These are phyloP conservation scores for Corylus americana DNA, from an alignment of 306 rosid species.

Conservation along the genomic window DNA sequence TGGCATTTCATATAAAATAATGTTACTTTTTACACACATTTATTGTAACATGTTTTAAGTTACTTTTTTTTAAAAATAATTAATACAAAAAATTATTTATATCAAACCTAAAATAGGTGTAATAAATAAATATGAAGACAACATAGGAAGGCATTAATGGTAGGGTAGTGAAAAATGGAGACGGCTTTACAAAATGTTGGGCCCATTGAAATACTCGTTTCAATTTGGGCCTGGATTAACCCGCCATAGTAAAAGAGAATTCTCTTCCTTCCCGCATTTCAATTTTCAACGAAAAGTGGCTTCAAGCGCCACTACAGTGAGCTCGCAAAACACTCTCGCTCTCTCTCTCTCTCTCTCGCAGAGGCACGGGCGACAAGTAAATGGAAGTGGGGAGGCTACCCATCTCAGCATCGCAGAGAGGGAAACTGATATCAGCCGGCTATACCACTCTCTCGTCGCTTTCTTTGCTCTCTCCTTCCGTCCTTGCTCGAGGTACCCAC, in stretches of 20 bases:
- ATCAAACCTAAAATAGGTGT: too few species aligned
- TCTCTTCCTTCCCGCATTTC: neutral
- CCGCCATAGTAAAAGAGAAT: too few species aligned
- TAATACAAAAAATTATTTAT: too few species aligned
- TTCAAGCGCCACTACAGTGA: neutral
- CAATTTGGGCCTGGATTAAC: too few species aligned
- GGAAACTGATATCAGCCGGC: conserved; percentile 78
- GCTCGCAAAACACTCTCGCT: neutral
- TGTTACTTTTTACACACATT: too few species aligned
- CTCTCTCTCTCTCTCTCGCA: neutral
- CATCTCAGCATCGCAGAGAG: conserved; percentile 72
- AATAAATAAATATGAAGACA: too few species aligned
- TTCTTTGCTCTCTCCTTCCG: conserved; percentile 47
- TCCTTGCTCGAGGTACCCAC: conserved; percentile 66
- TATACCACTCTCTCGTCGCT: conserved; percentile 60
- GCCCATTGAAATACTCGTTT: neutral
- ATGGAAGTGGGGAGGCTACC: conserved; percentile 92
- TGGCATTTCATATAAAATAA: too few species aligned
- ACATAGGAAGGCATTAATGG: too few species aligned
- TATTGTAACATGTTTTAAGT: too few species aligned
- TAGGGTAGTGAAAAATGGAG: too few species aligned
- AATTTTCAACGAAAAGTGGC: neutral
- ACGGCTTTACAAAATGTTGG: too few species aligned
- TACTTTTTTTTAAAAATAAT: too few species aligned
- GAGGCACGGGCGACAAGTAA: neutral